Evolutionary conservation across 805 yeast genomes (phyloP), one percentile per base, ranked within the genome.

Genomic region (Cyberlindnera veronae): DNA sequence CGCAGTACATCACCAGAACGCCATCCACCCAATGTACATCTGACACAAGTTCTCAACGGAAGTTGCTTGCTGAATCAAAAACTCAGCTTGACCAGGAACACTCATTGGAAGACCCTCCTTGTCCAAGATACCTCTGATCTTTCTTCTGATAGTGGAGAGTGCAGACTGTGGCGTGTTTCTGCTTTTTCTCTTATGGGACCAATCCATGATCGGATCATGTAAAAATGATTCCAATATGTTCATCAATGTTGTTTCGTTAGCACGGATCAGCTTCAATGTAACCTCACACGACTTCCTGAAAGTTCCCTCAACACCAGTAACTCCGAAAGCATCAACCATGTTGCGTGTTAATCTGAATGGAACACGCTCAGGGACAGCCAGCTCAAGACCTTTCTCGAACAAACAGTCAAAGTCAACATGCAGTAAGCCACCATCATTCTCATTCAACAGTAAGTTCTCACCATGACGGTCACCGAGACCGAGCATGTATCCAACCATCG

Each of bases 341-440:
- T 93, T 91, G 36, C 79, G 84, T 0, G 99, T 93, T 34, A 93
- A 61, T 49, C 99, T 69, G 62, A 93, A 93, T 0, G 99, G 99
- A 2, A 93, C 99, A 22, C 87, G 68, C 57, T 93, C 99, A 0
- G 99, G 99, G 6, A 84, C 81, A 3, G 81, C 80, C 21, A 81
- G 64, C 18, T 85, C 86, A 33, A 62, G 63, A 32, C 74, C 81
- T 58, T 91, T 93, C 42, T 91, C 98, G 56, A 95, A 93, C 30
- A 93, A 67, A 66, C 98, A 91, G 58, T 95, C 98, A 61, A 93
- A 93, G 63, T 95, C 99, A 40, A 93, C 97, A 60, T 93, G 99
- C 46, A 93, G 63, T 0, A 88, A 77, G 8, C 78, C 79, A 1
- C 99, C 99, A 4, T 81, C 74, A 30, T 71, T 74, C 45, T 82